These are phyloP conservation scores for Sclerotinia minor DNA, from an alignment of 2,329 filamentous ascomycete genomes.

Conservation along the genomic window DNA sequence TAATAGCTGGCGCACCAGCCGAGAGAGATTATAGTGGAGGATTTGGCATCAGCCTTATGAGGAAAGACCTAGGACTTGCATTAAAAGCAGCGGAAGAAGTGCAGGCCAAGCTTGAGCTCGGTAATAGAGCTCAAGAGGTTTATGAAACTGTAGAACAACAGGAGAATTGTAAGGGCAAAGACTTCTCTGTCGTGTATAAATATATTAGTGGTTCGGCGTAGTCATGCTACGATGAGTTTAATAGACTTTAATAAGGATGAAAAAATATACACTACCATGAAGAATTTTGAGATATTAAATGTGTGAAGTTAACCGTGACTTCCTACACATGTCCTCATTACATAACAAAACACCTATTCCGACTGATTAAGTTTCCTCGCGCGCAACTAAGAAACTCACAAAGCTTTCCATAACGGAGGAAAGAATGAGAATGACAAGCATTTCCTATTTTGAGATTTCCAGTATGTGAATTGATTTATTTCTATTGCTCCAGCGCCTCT, in stretches of 20 bases:
- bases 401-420: no score
- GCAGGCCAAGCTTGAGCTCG: conserved; percentile 65
- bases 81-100: conserved; percentile 70
- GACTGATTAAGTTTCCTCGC: not conserved
- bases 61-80: conserved; percentile 74
- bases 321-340: not conserved
- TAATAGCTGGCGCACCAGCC: conserved; percentile 74
- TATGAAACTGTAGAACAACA: conserved; percentile 66
- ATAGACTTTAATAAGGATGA: not conserved
- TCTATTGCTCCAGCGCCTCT: no score
- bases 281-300: not conserved
- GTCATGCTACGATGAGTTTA: not conserved
- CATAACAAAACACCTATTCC: no score
- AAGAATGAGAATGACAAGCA: no score
- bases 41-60: conserved; percentile 77
- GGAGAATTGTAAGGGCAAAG: conserved; percentile 64
- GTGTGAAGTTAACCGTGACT: not conserved
- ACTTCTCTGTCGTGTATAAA: conserved; percentile 81
- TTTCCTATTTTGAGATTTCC: no score
- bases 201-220: conserved; percentile 53
- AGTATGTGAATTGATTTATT: no score
- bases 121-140: conserved; percentile 60
- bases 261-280: not conserved
- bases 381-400: no score
- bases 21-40: conserved; percentile 74